phyloP scores from a whole-genome alignment of 1,284 basidiomycete species.

The Caloboletus firmus region DNA sequence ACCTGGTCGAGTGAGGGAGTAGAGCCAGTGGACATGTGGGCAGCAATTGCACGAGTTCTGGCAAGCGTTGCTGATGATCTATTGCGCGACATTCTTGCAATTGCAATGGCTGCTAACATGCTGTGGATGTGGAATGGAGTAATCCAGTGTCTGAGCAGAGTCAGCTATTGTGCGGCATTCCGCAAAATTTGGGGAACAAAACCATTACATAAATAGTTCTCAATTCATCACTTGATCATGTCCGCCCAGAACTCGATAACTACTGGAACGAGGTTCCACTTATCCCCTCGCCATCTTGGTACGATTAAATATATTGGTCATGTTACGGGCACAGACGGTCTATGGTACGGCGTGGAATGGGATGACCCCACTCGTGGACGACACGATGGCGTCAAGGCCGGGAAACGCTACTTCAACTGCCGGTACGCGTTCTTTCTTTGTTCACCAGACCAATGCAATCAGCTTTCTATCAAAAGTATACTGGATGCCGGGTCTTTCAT shows the following conservation, averaged over 20 bases:
- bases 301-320: conserved; percentile 73
- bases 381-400: conserved; percentile 83
- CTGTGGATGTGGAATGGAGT: conserved; percentile 7
- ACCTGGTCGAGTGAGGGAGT: conserved; percentile 26
- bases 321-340: conserved; percentile 63
- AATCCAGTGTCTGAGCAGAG: neutral
- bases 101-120: conserved; percentile 32
- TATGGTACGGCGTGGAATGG: conserved; percentile 96
- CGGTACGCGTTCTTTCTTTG: conserved; percentile 48
- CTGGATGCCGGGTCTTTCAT: conserved; percentile 73
- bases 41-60: conserved; percentile 55
- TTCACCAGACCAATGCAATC: neutral
- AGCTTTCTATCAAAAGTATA: conserved; percentile 39
- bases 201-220: conserved; percentile 18
- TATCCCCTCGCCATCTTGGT: conserved; percentile 50
- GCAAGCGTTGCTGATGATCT: conserved; percentile 38
- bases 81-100: conserved; percentile 37
- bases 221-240: conserved; percentile 9
- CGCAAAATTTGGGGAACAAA: conserved; percentile 11
- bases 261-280: conserved; percentile 51
- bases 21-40: conserved; percentile 52
- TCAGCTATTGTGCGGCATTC: neutral
- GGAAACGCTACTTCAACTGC: conserved; percentile 77
- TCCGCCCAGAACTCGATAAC: conserved; percentile 30
- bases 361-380: conserved; percentile 83